phyloP scores from a whole-genome alignment of 1,284 basidiomycete species.

The Ustilago xerochloae region DNA sequence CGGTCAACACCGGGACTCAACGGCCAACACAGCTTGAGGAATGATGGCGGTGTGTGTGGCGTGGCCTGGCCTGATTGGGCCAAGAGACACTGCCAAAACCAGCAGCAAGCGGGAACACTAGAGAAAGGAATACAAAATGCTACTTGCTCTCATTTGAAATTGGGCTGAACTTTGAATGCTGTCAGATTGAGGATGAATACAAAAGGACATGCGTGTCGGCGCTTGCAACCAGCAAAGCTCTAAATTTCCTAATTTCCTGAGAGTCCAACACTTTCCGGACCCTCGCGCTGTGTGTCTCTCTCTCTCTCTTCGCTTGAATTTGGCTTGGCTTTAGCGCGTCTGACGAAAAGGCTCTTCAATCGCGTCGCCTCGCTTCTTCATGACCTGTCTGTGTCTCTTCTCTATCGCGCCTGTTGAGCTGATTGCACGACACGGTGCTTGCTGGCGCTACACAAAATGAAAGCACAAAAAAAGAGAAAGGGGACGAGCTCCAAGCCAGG shows the following conservation, averaged over 20 bases:
- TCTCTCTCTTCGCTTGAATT: too few species aligned
- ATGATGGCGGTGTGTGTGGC: slow-evolving; percentile 3
- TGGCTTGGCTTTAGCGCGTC: slow-evolving; percentile 2
- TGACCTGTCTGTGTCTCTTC: too few species aligned
- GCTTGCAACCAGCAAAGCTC: background rate
- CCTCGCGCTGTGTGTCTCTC: background rate
- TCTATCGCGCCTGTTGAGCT: background rate
- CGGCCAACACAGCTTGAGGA: background rate
- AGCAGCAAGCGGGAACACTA: background rate
- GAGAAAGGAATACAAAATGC: background rate
- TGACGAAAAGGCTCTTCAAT: background rate
- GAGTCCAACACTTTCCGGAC: slow-evolving; percentile 31
- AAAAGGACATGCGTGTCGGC: slow-evolving; percentile 10
- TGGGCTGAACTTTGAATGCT: background rate
- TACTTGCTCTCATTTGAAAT: too few species aligned
- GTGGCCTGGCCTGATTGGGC: slow-evolving; percentile 7
- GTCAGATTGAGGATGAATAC: background rate
- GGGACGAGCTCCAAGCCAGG: background rate
- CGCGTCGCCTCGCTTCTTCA: too few species aligned
- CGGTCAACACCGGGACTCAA: background rate
- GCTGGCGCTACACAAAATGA: background rate
- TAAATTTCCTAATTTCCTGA: slow-evolving; percentile 3
- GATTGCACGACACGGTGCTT: slow-evolving; percentile 1
- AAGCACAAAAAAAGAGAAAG: background rate
- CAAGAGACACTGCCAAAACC: background rate